Evolutionary conservation across 1,139 yeast genomes (phyloP).

Genomic region (Zygosaccharomyces sapae): DNA sequence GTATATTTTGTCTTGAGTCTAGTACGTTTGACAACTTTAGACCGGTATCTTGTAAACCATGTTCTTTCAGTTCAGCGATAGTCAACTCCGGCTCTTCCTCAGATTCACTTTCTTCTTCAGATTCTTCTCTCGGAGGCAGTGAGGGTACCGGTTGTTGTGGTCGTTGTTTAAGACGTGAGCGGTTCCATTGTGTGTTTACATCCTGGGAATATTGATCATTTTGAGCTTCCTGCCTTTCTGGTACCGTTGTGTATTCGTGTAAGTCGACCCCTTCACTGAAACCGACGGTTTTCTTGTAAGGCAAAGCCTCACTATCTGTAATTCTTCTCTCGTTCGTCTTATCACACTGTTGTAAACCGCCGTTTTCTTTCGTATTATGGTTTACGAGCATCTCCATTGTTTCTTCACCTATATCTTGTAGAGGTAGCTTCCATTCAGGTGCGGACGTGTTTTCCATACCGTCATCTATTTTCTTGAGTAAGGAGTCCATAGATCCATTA

Average conservation of each 20-base stretch:
- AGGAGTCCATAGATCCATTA: conserved; percentile 22
- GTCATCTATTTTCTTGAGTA: conserved; percentile 29
- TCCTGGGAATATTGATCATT: not conserved
- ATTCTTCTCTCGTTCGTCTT: not conserved
- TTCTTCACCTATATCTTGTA: conserved; percentile 33
- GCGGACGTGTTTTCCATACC: conserved; percentile 22
- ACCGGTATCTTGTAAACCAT: conserved; percentile 16
- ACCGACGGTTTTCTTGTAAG: conserved; percentile 17
- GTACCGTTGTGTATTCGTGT: conserved; percentile 16
- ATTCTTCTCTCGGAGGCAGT: conserved; percentile 2
- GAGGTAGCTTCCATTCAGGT: conserved; percentile 20
- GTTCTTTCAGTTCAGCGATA: conserved; percentile 15
- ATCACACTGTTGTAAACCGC: not conserved
- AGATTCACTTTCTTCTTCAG: conserved; percentile 10
- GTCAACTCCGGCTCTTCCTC: conserved; percentile 12
- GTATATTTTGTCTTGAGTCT: conserved; percentile 16
- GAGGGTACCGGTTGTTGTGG: conserved; percentile 1
- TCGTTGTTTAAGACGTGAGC: conserved; percentile 7
- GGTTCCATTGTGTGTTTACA: conserved; percentile 12
- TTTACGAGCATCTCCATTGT: conserved; percentile 33
- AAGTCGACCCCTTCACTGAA: conserved; percentile 20
- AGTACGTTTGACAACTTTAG: conserved; percentile 16
- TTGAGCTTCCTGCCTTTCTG: conserved; percentile 6
- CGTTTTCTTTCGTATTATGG: conserved; percentile 24
- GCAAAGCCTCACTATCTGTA: conserved; percentile 7